phyloP scores from a whole-genome alignment of 2,329 filamentous ascomycete species.

The Dactylellina parvicollis region DNA sequence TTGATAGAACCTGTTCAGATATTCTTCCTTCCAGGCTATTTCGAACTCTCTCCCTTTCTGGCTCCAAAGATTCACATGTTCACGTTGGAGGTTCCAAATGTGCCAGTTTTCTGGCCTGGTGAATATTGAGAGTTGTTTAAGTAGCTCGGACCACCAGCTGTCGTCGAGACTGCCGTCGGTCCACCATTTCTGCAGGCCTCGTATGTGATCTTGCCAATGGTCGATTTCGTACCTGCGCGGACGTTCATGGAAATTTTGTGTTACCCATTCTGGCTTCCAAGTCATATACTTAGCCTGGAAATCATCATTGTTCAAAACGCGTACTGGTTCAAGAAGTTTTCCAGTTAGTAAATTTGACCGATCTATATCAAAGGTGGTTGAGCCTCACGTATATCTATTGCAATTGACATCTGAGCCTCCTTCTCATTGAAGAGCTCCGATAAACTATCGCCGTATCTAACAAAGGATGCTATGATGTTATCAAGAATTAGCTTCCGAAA shows the following conservation, averaged over 20 bases:
- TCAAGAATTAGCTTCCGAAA: not conserved
- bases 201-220: slow-evolving; percentile 35
- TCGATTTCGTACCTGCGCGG: slow-evolving; percentile 35
- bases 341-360: not conserved
- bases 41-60: not conserved
- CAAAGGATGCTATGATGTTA: slow-evolving; percentile 15
- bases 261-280: slow-evolving; percentile 17
- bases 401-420: slow-evolving; percentile 17
- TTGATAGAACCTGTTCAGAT: slow-evolving; percentile 4
- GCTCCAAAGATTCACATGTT: not conserved
- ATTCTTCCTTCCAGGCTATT: slow-evolving; percentile 5
- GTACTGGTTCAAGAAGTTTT: not conserved
- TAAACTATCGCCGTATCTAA: slow-evolving; percentile 22
- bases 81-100: slow-evolving; percentile 25
- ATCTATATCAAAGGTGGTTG: not conserved
- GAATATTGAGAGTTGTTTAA: slow-evolving; percentile 16
- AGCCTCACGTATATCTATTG: slow-evolving; percentile 2
- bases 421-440: slow-evolving; percentile 14
- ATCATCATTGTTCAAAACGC: slow-evolving; percentile 14
- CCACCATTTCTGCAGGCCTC: slow-evolving; percentile 31
- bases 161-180: slow-evolving; percentile 18
- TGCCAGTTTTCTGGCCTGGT: slow-evolving; percentile 22
- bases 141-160: slow-evolving; percentile 27
- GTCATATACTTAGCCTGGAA: slow-evolving; percentile 39
- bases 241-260: not conserved